A percentile compares a stretch with the other conserved stretches of the same genome.
phyloP scores from a whole-genome alignment of 805 yeast genomes.

The Danielozyma ontarioensis region DNA sequence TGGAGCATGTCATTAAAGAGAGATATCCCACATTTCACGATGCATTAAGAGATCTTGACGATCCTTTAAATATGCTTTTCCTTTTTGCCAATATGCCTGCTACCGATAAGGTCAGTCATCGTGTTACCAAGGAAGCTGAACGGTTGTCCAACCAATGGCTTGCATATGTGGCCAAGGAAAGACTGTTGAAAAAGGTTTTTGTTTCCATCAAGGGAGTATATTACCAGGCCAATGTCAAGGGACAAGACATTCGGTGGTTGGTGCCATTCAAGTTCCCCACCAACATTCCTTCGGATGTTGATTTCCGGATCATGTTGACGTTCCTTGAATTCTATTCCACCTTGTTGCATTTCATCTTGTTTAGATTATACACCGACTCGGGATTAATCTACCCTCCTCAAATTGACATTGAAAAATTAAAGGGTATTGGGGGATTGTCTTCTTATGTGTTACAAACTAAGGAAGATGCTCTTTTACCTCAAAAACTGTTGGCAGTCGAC shows the following conservation, averaged over 20 bases:
- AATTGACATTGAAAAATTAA: conserved; percentile 64
- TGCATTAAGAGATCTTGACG: conserved; percentile 90
- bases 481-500: conserved; percentile 12
- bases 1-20: conserved; percentile 89
- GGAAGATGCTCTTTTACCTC: conserved; percentile 38
- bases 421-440: conserved; percentile 85
- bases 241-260: conserved; percentile 93
- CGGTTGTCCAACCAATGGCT: conserved; percentile 89
- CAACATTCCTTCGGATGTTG: conserved; percentile 88
- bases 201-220: conserved; percentile 97
- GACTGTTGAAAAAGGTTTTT: conserved; percentile 79
- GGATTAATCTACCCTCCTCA: conserved; percentile 90
- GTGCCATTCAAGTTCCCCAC: conserved; percentile 97
- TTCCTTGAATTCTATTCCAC: conserved; percentile 95
- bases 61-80: conserved; percentile 92
- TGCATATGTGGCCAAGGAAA: conserved; percentile 85
- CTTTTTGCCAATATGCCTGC: conserved; percentile 94
- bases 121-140: conserved; percentile 84
- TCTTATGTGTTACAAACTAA: conserved; percentile 69
- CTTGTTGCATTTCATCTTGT: conserved; percentile 79
- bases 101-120: conserved; percentile 72
- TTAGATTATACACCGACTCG: conserved; percentile 77
- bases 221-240: conserved; percentile 83
- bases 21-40: conserved; percentile 92
- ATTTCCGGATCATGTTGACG: conserved; percentile 94